Evolutionary conservation across 2,329 filamentous ascomycete genomes (phyloP), one percentile per base, ranked within the genome.

Genomic region (Monilinia laxa): DNA sequence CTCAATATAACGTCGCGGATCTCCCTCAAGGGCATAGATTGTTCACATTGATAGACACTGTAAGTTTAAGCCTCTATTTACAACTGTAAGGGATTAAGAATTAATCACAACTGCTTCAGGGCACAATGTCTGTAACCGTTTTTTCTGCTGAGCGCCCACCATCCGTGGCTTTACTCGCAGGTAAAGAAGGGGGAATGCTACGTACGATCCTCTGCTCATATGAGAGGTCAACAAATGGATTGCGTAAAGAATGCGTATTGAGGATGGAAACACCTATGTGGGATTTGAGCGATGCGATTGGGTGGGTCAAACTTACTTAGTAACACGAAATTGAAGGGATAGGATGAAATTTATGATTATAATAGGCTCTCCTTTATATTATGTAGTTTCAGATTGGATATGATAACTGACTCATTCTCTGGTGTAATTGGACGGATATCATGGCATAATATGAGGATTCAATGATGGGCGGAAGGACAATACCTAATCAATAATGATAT

Each of bases 141-240:
- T 76, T 77, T 57, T 67, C 71, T n/a, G 74, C 76, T 1, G 71
- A 73, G 62, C 71, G 75, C 40, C 76, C 75, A 18, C 76, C 76
- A 3, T 73, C 73, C 0, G 76, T 76, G 3, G 75, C 75, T 2
- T 64, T 78, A 54, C 66, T 78, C 14, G 73, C 71, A 45, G 77
- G 75, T 9, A 73, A 73, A 23, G 76, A 78, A 65, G 75, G 76
- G 3, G 76, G 76, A 2, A 78, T 77, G 75, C 47, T 75, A 47
- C 71, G 75, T 10, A 72, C 75, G 1, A 70, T 78, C 16, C 53
- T 77, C 14, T 77, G 75, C 47, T 70, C 69, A 25, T 73, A 69
- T 38, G 65, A 68, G 65, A 54, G 59, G 51, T 47, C 58, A 9
- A 69, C 62, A 11, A 66, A 71, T 35, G 54, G 58, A 9, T 35